Conservation (phyloP, 2,329 filamentous ascomycete genomes). For the Aspergillus clavatus region DNA sequence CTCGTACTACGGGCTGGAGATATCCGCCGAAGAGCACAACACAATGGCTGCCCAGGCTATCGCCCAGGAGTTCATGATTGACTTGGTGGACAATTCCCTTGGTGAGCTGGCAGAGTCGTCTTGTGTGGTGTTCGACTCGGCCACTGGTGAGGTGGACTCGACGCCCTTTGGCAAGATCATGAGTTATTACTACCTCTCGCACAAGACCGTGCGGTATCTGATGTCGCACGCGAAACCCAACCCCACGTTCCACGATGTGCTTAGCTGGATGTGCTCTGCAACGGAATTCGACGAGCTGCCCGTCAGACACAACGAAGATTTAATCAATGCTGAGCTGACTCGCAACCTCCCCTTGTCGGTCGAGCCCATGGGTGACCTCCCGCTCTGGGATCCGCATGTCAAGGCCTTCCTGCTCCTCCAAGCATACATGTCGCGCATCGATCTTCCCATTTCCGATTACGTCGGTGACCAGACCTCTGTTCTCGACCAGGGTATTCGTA, state of each 20-base stretch:
- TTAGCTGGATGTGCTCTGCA: conserved; percentile 89
- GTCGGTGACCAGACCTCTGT: conserved; percentile 87
- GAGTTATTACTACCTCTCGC: conserved; percentile 98
- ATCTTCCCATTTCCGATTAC: conserved; percentile 93
- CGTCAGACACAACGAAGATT: conserved; percentile 95
- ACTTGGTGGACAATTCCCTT: conserved; percentile 83
- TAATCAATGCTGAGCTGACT: conserved; percentile 89
- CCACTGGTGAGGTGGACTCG: conserved; percentile 80
- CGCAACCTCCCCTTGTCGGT: conserved; percentile 69
- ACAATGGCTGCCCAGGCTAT: conserved; percentile 76
- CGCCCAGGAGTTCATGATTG: conserved; percentile 92
- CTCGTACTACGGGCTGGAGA: conserved; percentile 93
- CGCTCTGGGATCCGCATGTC: conserved; percentile 98
- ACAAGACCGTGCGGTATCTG: conserved; percentile 86
- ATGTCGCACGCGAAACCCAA: conserved; percentile 68
- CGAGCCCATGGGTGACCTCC: conserved; percentile 59
- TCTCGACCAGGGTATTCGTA: conserved; percentile 92
- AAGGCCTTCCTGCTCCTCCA: conserved; percentile 93
- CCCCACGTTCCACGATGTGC: conserved; percentile 72
- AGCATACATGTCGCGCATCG: conserved; percentile 88
- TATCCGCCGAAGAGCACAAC: conserved; percentile 87
- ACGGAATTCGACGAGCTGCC: conserved; percentile 97
- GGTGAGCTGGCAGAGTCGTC: conserved; percentile 75
- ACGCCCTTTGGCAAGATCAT: conserved; percentile 96
- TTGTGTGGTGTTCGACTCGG: conserved; percentile 72